Evolutionary conservation across 768 basidiomycete genomes (phyloP).

Genomic region (Termitomyces sp.): DNA sequence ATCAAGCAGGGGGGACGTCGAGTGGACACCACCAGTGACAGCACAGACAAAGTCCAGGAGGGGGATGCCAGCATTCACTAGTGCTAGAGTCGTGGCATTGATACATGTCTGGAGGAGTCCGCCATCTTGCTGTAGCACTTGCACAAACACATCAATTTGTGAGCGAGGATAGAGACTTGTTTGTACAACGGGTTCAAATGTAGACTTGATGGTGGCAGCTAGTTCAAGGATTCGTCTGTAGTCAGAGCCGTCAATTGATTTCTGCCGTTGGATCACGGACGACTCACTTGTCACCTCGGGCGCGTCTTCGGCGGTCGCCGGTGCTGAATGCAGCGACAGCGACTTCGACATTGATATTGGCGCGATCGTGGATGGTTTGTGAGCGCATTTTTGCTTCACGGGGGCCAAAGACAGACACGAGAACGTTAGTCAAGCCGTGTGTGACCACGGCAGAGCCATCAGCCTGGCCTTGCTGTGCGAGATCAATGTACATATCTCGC

Average conservation of each 20-base stretch:
- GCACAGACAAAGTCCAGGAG: conserved; percentile 89
- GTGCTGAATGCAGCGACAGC: conserved; percentile 84
- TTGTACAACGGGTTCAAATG: conserved; percentile 94
- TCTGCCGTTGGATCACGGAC: neutral
- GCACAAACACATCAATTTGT: conserved; percentile 90
- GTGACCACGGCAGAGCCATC: conserved; percentile 83
- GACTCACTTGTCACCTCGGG: conserved; percentile 83
- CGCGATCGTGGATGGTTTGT: conserved; percentile 81
- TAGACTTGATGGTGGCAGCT: conserved; percentile 82
- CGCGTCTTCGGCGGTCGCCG: conserved; percentile 70
- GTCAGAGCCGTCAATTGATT: conserved; percentile 1
- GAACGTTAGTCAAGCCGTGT: conserved; percentile 88
- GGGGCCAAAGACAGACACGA: conserved; percentile 88
- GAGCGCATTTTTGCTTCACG: conserved; percentile 81
- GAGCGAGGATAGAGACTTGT: conserved; percentile 89
- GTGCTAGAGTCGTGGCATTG: conserved; percentile 91
- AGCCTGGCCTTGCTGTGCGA: conserved; percentile 67
- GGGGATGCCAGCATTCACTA: conserved; percentile 87
- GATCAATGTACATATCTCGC: conserved; percentile 73
- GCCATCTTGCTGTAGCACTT: conserved; percentile 92
- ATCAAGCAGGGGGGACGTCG: conserved; percentile 78
- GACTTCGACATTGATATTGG: conserved; percentile 86
- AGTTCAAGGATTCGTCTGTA: conserved; percentile 82
- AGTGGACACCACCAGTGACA: conserved; percentile 82
- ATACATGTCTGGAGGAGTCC: conserved; percentile 87